These are phyloP conservation scores for Xylariaceae sp. DNA, from an alignment of 2,329 filamentous ascomycete genomes.

Conservation along the genomic window DNA sequence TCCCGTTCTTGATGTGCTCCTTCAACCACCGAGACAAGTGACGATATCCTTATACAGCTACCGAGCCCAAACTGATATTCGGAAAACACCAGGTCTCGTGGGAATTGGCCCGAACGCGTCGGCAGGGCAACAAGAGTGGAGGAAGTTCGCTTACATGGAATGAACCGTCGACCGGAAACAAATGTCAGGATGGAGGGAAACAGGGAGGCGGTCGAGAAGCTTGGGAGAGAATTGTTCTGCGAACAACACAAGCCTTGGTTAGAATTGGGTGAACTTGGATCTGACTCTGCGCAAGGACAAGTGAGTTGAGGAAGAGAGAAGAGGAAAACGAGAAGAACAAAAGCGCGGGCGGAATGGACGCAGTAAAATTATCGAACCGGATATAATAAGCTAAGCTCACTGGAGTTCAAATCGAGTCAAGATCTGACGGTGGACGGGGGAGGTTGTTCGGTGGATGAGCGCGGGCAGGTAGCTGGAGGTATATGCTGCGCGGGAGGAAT, in stretches of 20 bases:
- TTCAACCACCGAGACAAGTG: background rate
- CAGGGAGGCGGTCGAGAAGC: constrained; percentile 20
- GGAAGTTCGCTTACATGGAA: constrained; percentile 15
- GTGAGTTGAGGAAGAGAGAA: constrained; percentile 32
- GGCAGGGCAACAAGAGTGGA: constrained; percentile 19
- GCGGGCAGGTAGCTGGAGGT: background rate
- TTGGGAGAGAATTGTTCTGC: constrained; percentile 26
- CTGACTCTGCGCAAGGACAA: constrained; percentile 32
- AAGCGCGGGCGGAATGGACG: constrained; percentile 28
- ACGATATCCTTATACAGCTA: background rate
- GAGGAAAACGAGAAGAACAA: constrained; percentile 23
- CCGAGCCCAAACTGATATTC: constrained; percentile 3
- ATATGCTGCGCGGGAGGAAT: background rate
- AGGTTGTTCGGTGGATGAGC: background rate
- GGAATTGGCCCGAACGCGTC: constrained; percentile 12
- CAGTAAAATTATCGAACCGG: constrained; percentile 30
- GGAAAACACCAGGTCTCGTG: background rate
- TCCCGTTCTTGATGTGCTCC: background rate
- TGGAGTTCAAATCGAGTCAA: constrained; percentile 23
- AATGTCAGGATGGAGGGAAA: constrained; percentile 14
- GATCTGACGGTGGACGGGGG: constrained; percentile 11
- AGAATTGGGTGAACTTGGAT: constrained; percentile 23
- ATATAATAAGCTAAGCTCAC: constrained; percentile 17
- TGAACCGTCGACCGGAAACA: constrained; percentile 4
- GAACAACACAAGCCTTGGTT: constrained; percentile 36